Conservation (phyloP, 2,329 filamentous ascomycete genomes). For the Colletotrichum agaves region DNA sequence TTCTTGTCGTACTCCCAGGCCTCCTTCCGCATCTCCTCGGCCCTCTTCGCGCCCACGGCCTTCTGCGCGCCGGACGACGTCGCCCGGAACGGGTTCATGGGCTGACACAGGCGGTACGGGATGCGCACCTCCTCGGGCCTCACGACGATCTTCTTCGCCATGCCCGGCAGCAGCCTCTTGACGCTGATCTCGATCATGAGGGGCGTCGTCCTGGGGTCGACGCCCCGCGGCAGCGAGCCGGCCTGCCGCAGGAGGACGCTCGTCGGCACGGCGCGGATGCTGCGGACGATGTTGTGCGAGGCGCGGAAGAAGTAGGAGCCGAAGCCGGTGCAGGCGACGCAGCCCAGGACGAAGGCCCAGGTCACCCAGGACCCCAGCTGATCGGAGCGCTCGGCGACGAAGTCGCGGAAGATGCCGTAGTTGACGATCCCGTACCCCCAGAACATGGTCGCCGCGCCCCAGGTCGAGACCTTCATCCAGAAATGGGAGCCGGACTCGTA, state of each 20-base stretch:
- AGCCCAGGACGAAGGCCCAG: slow-evolving; percentile 66
- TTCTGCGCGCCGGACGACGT: slow-evolving; percentile 40
- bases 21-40: slow-evolving; percentile 47
- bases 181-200: slow-evolving; percentile 64
- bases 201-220: slow-evolving; percentile 32
- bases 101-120: slow-evolving; percentile 49
- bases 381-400: slow-evolving; percentile 60
- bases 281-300: slow-evolving; percentile 66
- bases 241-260: slow-evolving; percentile 27
- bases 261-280: slow-evolving; percentile 65
- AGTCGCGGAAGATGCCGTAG: slow-evolving; percentile 59
- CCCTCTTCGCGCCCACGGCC: slow-evolving; percentile 38
- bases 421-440: slow-evolving; percentile 62
- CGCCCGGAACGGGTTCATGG: slow-evolving; percentile 17
- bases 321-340: slow-evolving; percentile 68
- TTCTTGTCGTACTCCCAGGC: slow-evolving; percentile 63
- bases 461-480: slow-evolving; percentile 70
- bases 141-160: slow-evolving; percentile 56
- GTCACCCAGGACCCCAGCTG: slow-evolving; percentile 61
- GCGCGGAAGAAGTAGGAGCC: slow-evolving; percentile 69
- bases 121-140: slow-evolving; percentile 50
- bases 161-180: slow-evolving; percentile 61
- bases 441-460: slow-evolving; percentile 64
- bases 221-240: slow-evolving; percentile 28
- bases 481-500: slow-evolving; percentile 74